These are phyloP conservation scores for Erythrophleum fordii DNA, from an alignment of 306 rosid species.

Conservation along the genomic window DNA sequence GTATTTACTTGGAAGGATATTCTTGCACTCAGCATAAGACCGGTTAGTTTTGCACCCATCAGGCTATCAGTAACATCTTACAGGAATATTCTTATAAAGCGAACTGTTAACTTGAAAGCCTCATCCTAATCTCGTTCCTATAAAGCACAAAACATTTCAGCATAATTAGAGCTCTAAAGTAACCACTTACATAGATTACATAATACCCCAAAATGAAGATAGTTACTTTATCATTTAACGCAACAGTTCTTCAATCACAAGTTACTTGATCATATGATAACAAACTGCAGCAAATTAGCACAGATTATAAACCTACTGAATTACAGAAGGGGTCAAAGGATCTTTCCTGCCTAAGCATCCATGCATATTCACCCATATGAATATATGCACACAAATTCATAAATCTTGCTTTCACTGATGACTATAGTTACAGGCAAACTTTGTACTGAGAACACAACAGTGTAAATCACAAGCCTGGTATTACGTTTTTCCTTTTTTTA, in stretches of 20 bases:
- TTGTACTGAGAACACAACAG: background rate
- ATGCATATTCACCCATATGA: background rate
- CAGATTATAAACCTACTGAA: background rate
- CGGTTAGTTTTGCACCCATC: background rate
- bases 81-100: background rate
- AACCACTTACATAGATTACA: background rate
- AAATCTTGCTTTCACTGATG: background rate
- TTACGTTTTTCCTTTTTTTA: background rate
- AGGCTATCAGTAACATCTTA: background rate
- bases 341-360: no score
- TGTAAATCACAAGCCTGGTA: background rate
- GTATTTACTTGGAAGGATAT: no score
- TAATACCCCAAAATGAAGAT: background rate
- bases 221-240: background rate
- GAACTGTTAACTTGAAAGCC: background rate
- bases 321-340: background rate
- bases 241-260: background rate
- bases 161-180: background rate
- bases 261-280: background rate
- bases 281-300: background rate
- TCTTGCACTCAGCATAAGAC: background rate
- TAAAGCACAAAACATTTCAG: background rate
- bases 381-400: background rate
- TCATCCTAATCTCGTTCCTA: background rate
- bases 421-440: constrained; percentile 7